phyloP scores from a whole-genome alignment of 495 filamentous ascomycete genomes.

The Trichocladium antarcticum region DNA sequence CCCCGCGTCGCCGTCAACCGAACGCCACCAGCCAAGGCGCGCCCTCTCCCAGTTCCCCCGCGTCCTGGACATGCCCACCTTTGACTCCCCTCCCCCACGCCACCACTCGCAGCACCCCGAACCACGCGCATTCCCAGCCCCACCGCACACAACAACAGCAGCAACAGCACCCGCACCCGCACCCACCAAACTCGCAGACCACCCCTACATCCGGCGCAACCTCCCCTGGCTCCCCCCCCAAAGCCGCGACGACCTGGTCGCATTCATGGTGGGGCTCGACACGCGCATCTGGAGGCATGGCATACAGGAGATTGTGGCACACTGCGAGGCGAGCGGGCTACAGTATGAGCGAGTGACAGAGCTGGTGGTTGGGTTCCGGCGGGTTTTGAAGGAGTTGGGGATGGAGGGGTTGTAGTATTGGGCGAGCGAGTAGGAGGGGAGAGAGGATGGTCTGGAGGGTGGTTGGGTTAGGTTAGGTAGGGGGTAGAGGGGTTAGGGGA shows the following conservation, averaged over 20 bases:
- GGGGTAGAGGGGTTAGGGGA: too few relatives aligned
- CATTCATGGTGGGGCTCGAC: not conserved
- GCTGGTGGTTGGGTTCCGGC: not conserved
- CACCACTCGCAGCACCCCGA: too few relatives aligned
- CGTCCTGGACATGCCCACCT: conserved; percentile 3
- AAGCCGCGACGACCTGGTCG: not conserved
- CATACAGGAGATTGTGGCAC: not conserved
- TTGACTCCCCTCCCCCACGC: not conserved
- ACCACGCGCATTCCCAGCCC: too few relatives aligned
- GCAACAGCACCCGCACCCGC: too few relatives aligned
- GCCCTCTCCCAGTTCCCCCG: not conserved
- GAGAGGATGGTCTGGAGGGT: not conserved
- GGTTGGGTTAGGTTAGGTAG: too few relatives aligned
- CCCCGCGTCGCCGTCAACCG: not conserved
- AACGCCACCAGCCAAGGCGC: not conserved
- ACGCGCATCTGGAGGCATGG: not conserved
- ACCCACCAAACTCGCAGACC: not conserved
- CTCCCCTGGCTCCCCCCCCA: not conserved
- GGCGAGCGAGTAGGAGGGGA: not conserved
- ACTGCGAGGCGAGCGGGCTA: not conserved
- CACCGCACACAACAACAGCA: too few relatives aligned
- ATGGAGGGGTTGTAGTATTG: not conserved
- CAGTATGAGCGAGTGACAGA: not conserved
- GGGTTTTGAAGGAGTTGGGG: not conserved
- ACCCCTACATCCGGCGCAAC: not conserved